Evolutionary conservation across 2,329 filamentous ascomycete genomes (phyloP), one percentile per base, ranked within the genome.

Genomic region (Cytospora schulzeri): DNA sequence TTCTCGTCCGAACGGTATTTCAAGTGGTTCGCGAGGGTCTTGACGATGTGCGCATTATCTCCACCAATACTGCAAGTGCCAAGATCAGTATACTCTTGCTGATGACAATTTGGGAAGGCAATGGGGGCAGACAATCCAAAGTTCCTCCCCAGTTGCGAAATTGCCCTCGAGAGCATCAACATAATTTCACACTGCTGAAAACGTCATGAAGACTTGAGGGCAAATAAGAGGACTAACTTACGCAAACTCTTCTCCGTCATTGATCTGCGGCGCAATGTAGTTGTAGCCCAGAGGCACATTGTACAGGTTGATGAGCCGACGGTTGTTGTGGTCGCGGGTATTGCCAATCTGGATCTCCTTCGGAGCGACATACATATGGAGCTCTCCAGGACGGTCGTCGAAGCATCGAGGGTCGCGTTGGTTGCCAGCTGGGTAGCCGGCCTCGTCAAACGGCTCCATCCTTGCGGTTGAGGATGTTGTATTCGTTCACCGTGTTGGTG

Each of bases 171-270:
- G 19, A 22, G 22, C n/a, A 12, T 48, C 45, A 19, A 48, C n/a
- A 22, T 11, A 48, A n/a, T n/a, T 8, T 4, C 41, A 24, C 9
- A 48, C 45, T 22, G n/a, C 22, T 48, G n/a, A 2, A n/a, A 48
- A 24, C 1, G 11, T 24, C 9, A 24, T n/a, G 11, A 24, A 7
- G 22, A 22, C 7, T 14, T 24, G n/a, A 9, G 3, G n/a, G 8
- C n/a, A 48, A 14, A 12, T 5, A n/a, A 48, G 9, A 48, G 11
- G 7, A 48, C 24, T 4, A 19, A 62, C 59, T 50, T 50, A 62
- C 59, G 56, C 60, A 22, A 66, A 60, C 22, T 60, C 60, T 11
- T 22, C 22, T 6, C 60, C 55, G n/a, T 12, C 28, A 6, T 59
- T 63, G 60, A 60, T 60, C 15, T 19, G 7, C 12, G 3, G 38